Evolutionary conservation across 2,329 filamentous ascomycete genomes (phyloP).

Genomic region (Fonsecaea multimorphosa): DNA sequence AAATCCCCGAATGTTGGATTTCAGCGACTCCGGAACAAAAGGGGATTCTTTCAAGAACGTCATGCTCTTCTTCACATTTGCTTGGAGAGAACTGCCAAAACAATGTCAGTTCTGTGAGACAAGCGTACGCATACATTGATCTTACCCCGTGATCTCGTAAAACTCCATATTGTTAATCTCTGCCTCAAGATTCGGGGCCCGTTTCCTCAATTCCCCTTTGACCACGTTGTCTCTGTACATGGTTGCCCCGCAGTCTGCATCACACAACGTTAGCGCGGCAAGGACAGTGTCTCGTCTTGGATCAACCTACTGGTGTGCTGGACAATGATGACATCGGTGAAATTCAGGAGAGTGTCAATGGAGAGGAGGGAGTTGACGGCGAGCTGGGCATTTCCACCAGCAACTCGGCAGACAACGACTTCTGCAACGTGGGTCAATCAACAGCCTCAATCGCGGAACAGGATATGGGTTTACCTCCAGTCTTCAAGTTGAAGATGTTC

Average conservation of each 20-base stretch:
- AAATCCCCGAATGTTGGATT: conserved; percentile 21
- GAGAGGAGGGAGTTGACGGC: conserved; percentile 19
- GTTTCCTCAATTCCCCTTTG: conserved; percentile 21
- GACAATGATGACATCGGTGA: conserved; percentile 24
- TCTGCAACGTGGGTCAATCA: conserved; percentile 14
- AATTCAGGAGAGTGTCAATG: conserved; percentile 23
- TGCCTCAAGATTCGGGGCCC: conserved; percentile 11
- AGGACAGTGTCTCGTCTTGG: not conserved
- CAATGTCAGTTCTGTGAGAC: not conserved
- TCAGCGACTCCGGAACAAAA: conserved; percentile 17
- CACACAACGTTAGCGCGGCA: not conserved
- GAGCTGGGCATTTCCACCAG: conserved; percentile 28
- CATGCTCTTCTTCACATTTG: conserved; percentile 29
- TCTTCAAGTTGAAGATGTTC: conserved; percentile 25
- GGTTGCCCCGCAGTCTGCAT: conserved; percentile 27
- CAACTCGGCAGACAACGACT: conserved; percentile 20
- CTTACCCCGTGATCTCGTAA: conserved; percentile 25
- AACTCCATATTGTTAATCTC: conserved; percentile 23
- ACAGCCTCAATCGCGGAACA: no score
- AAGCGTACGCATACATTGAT: not conserved
- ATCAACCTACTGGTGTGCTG: conserved; percentile 23
- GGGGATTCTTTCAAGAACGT: conserved; percentile 20
- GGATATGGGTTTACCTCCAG: conserved; percentile 4
- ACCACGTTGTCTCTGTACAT: conserved; percentile 18
- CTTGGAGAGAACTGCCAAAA: conserved; percentile 15